phyloP scores from a whole-genome alignment of 225 moss, liverwort and hornwort genomes.

The Takakia lepidozioides region DNA sequence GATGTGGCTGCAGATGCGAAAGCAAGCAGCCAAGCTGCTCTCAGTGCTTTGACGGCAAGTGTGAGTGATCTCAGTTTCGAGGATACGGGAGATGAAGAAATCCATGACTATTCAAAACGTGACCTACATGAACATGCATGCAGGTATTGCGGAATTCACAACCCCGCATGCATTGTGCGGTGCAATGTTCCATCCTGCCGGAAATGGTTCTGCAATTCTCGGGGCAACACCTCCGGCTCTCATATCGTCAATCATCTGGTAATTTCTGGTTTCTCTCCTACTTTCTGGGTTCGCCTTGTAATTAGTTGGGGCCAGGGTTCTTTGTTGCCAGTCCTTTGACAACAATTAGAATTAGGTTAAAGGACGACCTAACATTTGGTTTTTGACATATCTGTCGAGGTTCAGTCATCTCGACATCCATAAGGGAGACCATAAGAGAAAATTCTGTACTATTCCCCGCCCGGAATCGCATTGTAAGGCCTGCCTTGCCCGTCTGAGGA shows the following conservation, averaged over 20 bases:
- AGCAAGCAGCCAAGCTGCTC: constrained; percentile 52
- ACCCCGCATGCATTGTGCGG: constrained; percentile 12
- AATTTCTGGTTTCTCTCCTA: background rate
- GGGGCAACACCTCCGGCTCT: constrained; percentile 57
- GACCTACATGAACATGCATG: constrained; percentile 65
- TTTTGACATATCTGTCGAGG: too few relatives aligned
- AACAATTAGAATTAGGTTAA: too few relatives aligned
- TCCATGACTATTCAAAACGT: constrained; percentile 55
- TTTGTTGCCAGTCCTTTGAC: too few relatives aligned
- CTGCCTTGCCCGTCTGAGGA: too few relatives aligned
- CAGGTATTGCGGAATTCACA: constrained; percentile 49
- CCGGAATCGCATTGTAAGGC: too few relatives aligned
- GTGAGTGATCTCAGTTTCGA: constrained; percentile 57
- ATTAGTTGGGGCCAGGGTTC: too few relatives aligned
- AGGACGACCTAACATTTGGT: too few relatives aligned
- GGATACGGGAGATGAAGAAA: constrained; percentile 47
- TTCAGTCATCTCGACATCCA: too few relatives aligned
- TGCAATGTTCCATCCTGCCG: constrained; percentile 11
- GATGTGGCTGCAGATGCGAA: constrained; percentile 7
- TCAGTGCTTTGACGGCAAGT: constrained; percentile 35
- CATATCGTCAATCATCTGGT: constrained; percentile 67
- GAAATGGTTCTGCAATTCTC: constrained; percentile 17
- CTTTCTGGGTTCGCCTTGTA: too few relatives aligned
- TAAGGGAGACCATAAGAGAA: too few relatives aligned
- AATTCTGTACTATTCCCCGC: too few relatives aligned